These are phyloP conservation scores for Wickerhamomyces rabaulensis DNA, from an alignment of 805 yeast species.

Conservation along the genomic window DNA sequence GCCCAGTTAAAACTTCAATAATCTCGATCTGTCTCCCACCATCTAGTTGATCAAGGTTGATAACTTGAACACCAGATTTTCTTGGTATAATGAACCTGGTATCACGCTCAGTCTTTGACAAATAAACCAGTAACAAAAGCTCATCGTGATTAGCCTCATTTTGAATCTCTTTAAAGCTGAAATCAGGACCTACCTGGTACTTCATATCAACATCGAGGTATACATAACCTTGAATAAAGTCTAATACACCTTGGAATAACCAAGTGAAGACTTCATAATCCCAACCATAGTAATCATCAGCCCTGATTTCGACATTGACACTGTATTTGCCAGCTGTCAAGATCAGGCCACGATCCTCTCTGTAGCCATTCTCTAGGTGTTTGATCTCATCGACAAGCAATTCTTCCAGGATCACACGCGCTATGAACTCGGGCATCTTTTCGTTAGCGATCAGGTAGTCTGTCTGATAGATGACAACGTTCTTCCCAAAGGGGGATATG, in stretches of 20 bases:
- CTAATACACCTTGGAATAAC: constrained; percentile 6
- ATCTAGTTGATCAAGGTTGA: not conserved
- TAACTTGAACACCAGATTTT: not conserved
- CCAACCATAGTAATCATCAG: constrained; percentile 9
- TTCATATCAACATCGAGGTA: constrained; percentile 1
- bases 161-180: not conserved
- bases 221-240: constrained; percentile 4
- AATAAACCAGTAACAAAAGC: constrained; percentile 1
- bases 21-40: constrained; percentile 11
- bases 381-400: constrained; percentile 6
- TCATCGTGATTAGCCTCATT: constrained; percentile 2
- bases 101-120: not conserved
- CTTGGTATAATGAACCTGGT: constrained; percentile 2
- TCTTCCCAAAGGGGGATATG: constrained; percentile 11
- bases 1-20: constrained; percentile 8
- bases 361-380: not conserved
- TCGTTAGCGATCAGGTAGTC: constrained; percentile 11
- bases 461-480: constrained; percentile 8
- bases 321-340: not conserved
- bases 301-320: not conserved
- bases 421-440: constrained; percentile 9
- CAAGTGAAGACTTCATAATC: constrained; percentile 6
- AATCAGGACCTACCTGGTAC: not conserved
- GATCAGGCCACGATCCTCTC: not conserved
- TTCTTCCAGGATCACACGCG: constrained; percentile 7